Percentiles rank a stretch among this genome's conserved stretches.
Conservation (phyloP, 768 basidiomycete species). For the Macrocybe gigantea region DNA sequence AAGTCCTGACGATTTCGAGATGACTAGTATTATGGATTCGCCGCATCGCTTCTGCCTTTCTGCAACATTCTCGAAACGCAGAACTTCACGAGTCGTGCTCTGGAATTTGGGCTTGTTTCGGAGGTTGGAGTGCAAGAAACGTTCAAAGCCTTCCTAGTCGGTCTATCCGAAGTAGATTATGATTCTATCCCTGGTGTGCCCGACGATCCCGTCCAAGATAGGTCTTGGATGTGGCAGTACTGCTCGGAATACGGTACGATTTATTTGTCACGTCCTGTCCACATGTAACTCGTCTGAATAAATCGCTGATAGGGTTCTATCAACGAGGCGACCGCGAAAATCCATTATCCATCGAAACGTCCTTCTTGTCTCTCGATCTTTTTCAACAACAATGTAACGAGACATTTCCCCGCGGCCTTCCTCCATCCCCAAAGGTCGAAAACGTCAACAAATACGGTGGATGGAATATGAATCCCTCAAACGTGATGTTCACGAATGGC, state of each 20-base stretch:
- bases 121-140: slow-evolving; percentile 26
- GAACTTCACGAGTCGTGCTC: slow-evolving; percentile 30
- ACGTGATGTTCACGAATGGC: slow-evolving; percentile 43
- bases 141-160: slow-evolving; percentile 34
- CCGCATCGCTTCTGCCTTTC: slow-evolving; percentile 37
- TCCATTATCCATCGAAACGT: slow-evolving; percentile 41
- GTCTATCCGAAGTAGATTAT: slow-evolving; percentile 38
- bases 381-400: slow-evolving; percentile 41
- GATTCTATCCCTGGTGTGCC: slow-evolving; percentile 33
- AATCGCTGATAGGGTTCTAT: slow-evolving; percentile 37
- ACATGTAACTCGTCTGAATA: too few species aligned
- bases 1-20: not conserved
- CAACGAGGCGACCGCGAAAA: slow-evolving; percentile 41
- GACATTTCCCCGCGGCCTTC: slow-evolving; percentile 31
- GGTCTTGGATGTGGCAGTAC: slow-evolving; percentile 50
- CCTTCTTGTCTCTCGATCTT: slow-evolving; percentile 35
- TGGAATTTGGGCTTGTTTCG: slow-evolving; percentile 32
- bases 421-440: slow-evolving; percentile 33
- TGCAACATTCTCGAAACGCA: slow-evolving; percentile 41
- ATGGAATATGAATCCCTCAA: slow-evolving; percentile 45
- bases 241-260: slow-evolving; percentile 43
- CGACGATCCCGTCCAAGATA: slow-evolving; percentile 37
- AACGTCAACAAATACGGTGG: slow-evolving; percentile 46
- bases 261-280: not conserved
- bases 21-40: slow-evolving; percentile 40